A percentile compares a stretch with the other conserved stretches of the same genome.
Evolutionary conservation across 306 rosid genomes (phyloP).

Genomic region (Inga oerstediana): DNA sequence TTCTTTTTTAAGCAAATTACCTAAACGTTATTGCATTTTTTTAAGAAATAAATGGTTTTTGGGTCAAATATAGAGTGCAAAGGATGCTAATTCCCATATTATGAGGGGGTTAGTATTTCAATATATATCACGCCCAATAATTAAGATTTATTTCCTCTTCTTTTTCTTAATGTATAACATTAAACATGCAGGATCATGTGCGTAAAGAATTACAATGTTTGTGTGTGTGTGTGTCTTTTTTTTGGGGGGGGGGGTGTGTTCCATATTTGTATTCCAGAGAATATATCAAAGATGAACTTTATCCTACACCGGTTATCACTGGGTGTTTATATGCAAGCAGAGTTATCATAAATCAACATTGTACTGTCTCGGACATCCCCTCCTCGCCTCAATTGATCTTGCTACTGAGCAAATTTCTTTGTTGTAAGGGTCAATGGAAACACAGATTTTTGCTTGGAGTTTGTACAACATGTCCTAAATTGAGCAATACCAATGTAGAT

Average conservation of each 20-base stretch:
- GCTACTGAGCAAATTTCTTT: too few relatives aligned
- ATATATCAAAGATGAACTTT: too few relatives aligned
- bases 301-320: too few relatives aligned
- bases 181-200: neutral
- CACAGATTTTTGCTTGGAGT: too few relatives aligned
- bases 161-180: neutral
- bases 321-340: neutral
- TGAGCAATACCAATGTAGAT: constrained; percentile 3
- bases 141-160: constrained; percentile 14
- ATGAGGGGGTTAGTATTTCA: neutral
- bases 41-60: neutral
- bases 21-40: neutral
- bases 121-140: neutral
- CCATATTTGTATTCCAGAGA: neutral
- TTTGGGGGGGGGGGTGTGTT: neutral
- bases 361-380: constrained; percentile 7
- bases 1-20: neutral
- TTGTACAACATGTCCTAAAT: neutral
- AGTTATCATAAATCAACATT: neutral
- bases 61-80: neutral
- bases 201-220: neutral
- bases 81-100: neutral
- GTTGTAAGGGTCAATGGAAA: too few relatives aligned
- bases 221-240: too few relatives aligned
- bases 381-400: neutral